These are phyloP conservation scores for Isabelozyma rhagii DNA, from an alignment of 805 yeast genomes.

Conservation along the genomic window DNA sequence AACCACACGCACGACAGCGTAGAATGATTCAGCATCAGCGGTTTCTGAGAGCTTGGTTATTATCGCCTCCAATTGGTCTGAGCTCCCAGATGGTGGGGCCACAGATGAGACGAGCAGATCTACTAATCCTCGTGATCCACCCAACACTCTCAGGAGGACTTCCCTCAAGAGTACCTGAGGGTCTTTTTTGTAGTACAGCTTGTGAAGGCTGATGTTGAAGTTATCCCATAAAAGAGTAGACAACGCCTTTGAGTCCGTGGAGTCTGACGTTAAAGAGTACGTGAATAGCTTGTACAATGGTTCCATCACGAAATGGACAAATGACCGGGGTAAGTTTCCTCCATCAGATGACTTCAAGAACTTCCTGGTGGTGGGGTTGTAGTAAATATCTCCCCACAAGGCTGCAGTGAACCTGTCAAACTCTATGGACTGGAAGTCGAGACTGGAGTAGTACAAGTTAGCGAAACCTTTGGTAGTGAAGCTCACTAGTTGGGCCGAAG, in stretches of 20 bases:
- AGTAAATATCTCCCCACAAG: slow-evolving; percentile 79
- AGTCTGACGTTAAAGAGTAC: slow-evolving; percentile 52
- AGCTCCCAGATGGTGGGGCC: slow-evolving; percentile 14
- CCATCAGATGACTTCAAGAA: slow-evolving; percentile 37
- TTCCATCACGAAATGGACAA: slow-evolving; percentile 62
- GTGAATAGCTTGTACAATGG: slow-evolving; percentile 80
- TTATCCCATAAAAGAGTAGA: slow-evolving; percentile 42
- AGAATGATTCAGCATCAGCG: slow-evolving; percentile 49
- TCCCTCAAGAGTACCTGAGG: slow-evolving; percentile 55
- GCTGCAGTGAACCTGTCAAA: slow-evolving; percentile 44
- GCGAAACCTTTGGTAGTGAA: slow-evolving; percentile 72
- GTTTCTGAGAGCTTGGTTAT: slow-evolving; percentile 54
- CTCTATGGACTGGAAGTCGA: slow-evolving; percentile 9
- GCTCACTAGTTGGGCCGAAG: slow-evolving; percentile 56
- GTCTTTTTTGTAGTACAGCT: slow-evolving; percentile 46
- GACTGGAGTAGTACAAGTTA: slow-evolving; percentile 32
- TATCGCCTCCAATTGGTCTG: slow-evolving; percentile 14
- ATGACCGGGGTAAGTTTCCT: slow-evolving; percentile 37
- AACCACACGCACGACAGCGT: slow-evolving; percentile 58
- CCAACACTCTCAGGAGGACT: slow-evolving; percentile 56
- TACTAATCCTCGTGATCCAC: slow-evolving; percentile 47
- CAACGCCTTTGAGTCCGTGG: slow-evolving; percentile 31
- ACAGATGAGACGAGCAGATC: slow-evolving; percentile 37
- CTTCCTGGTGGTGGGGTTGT: slow-evolving; percentile 35
- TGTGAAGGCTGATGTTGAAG: slow-evolving; percentile 45